Evolutionary conservation across 495 filamentous ascomycete genomes (phyloP).

Genomic region (Aspergillus taichungensis): DNA sequence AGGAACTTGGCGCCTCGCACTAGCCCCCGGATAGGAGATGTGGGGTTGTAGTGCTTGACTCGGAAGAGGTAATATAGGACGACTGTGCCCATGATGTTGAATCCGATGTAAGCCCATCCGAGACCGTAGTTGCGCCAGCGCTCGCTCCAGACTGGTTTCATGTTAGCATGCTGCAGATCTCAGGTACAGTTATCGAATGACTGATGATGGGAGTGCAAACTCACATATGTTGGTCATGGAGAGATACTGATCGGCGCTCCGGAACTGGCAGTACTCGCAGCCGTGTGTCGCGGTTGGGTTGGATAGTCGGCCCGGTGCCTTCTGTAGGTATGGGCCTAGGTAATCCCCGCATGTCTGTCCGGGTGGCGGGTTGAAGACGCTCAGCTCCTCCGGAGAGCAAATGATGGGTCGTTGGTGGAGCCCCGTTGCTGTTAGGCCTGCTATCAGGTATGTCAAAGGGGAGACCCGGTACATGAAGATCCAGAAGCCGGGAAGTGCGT

Average conservation of each 20-base stretch:
- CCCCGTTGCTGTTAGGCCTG: constrained; percentile 41
- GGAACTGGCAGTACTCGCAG: constrained; percentile 39
- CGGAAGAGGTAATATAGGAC: constrained; percentile 44
- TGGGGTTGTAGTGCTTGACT: constrained; percentile 39
- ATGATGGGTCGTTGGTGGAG: constrained; percentile 33
- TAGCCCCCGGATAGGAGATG: constrained; percentile 24
- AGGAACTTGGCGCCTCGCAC: constrained; percentile 19
- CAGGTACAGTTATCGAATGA: background rate
- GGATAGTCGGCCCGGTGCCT: constrained; percentile 31
- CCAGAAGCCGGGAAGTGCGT: constrained; percentile 47
- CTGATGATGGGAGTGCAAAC: constrained; percentile 1
- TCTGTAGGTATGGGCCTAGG: constrained; percentile 23
- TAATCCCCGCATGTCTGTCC: constrained; percentile 44
- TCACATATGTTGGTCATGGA: constrained; percentile 37
- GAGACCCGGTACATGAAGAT: constrained; percentile 49
- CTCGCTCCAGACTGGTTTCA: constrained; percentile 25
- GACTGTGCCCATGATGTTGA: constrained; percentile 44
- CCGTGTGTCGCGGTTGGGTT: constrained; percentile 32
- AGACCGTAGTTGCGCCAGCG: constrained; percentile 48
- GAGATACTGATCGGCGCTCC: constrained; percentile 41
- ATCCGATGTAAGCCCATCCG: constrained; percentile 45
- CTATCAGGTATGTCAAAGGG: constrained; percentile 50
- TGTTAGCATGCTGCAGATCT: background rate
- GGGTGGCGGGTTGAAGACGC: constrained; percentile 42
- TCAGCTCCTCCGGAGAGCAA: constrained; percentile 40